A percentile compares a stretch with the other conserved stretches of the same genome.
phyloP scores from a whole-genome alignment of 2,329 filamentous ascomycete genomes.

The Hysterium pulicare region DNA sequence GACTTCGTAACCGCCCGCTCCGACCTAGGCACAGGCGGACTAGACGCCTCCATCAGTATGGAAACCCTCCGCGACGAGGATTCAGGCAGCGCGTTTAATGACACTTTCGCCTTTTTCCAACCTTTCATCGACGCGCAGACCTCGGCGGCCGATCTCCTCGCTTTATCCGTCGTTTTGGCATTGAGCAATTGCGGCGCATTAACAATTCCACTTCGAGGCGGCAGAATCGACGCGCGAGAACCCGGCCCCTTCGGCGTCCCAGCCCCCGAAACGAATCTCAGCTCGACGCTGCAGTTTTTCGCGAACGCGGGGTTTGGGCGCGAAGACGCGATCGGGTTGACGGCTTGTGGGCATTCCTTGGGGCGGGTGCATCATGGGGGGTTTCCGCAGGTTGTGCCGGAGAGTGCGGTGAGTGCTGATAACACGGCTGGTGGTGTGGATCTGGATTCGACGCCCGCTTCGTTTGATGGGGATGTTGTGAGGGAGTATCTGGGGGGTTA shows the following conservation, averaged over 20 bases:
- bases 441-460: slow-evolving; percentile 23
- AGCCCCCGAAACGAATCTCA: slow-evolving; percentile 28
- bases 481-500: slow-evolving; percentile 35
- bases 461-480: slow-evolving; percentile 29
- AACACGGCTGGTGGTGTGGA: slow-evolving; percentile 21
- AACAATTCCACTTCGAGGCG: slow-evolving; percentile 26
- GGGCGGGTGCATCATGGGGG: slow-evolving; percentile 32
- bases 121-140: slow-evolving; percentile 15
- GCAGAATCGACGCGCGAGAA: slow-evolving; percentile 30
- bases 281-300: slow-evolving; percentile 27
- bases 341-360: slow-evolving; percentile 35
- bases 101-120: slow-evolving; percentile 27
- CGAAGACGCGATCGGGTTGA: slow-evolving; percentile 20
- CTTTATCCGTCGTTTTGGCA: slow-evolving; percentile 26
- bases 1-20: slow-evolving; percentile 31
- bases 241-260: slow-evolving; percentile 29
- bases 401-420: slow-evolving; percentile 12
- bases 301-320: slow-evolving; percentile 27
- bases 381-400: slow-evolving; percentile 29
- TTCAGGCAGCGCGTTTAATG: slow-evolving; percentile 30
- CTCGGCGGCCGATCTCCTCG: slow-evolving; percentile 27
- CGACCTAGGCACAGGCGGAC: slow-evolving; percentile 25
- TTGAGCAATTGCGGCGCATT: slow-evolving; percentile 29
- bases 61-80: slow-evolving; percentile 29
- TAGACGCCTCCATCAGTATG: slow-evolving; percentile 35